Percentiles rank a stretch among this genome's conserved stretches.
phyloP scores from a whole-genome alignment of 345 rosid species.

The Gossypium mustelinum region DNA sequence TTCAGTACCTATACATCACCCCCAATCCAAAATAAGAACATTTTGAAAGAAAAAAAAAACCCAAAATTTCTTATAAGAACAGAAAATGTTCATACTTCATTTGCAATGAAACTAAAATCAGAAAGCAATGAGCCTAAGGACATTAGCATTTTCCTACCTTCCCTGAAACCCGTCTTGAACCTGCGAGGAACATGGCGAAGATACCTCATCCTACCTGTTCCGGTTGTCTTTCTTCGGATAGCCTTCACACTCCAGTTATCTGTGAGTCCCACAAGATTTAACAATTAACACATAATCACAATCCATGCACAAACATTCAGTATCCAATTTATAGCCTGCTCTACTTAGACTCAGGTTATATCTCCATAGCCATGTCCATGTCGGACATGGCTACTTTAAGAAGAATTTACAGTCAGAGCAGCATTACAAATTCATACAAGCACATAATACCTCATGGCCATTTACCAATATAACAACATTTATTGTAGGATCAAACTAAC shows the following conservation, averaged over 20 bases:
- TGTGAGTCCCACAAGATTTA: slow-evolving; percentile 25
- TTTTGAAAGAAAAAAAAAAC: not conserved
- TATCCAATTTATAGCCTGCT: not conserved
- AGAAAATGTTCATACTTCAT: not conserved
- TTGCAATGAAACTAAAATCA: not conserved
- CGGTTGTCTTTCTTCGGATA: slow-evolving; percentile 90
- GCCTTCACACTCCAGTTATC: slow-evolving; percentile 99
- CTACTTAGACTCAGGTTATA: not conserved
- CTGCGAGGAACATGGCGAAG: slow-evolving; percentile 76
- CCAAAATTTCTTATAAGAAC: not conserved
- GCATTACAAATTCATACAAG: not conserved
- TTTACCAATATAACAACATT: not conserved
- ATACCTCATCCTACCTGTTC: slow-evolving; percentile 92
- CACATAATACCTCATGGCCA: not conserved
- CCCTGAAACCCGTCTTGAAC: slow-evolving; percentile 80
- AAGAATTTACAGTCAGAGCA: not conserved
- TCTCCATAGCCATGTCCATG: not conserved
- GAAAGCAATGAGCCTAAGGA: not conserved
- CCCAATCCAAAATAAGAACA: not conserved
- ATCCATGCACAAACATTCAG: not conserved
- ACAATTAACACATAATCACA: not conserved
- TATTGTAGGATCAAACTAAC: not conserved
- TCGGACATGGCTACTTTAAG: not conserved
- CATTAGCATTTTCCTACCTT: slow-evolving; percentile 34
- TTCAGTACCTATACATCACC: slow-evolving; percentile 51